Conservation (phyloP, 2,329 filamentous ascomycete species). For the Davidsoniella neocaledoniae region DNA sequence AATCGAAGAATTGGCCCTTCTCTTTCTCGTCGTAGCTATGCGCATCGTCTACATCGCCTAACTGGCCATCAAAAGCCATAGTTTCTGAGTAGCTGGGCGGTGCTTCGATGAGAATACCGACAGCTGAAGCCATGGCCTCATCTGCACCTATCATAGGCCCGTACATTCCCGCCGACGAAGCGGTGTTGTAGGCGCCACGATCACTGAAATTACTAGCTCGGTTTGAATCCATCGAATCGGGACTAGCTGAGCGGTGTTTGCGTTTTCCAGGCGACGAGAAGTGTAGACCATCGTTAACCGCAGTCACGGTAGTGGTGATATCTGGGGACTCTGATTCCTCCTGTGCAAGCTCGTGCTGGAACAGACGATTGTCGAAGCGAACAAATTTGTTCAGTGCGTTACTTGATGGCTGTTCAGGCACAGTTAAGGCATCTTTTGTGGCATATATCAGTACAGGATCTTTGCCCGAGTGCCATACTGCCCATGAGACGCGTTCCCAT, state of each 20-base stretch:
- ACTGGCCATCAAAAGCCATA: too few species aligned
- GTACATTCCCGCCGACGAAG: neutral
- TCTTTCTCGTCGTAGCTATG: too few species aligned
- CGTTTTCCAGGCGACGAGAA: conserved; percentile 26
- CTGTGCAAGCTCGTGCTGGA: conserved; percentile 30
- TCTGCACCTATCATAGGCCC: neutral
- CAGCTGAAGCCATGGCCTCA: neutral
- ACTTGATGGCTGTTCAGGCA: conserved; percentile 22
- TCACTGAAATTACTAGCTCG: conserved; percentile 16
- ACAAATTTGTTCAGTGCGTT: conserved; percentile 28
- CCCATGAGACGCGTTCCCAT: conserved; percentile 27
- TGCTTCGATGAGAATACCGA: too few species aligned
- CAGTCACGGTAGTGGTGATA: neutral
- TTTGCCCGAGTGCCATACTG: conserved; percentile 28
- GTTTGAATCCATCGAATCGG: conserved; percentile 28
- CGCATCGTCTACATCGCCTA: too few species aligned
- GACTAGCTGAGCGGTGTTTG: conserved; percentile 28
- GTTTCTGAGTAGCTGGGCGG: too few species aligned
- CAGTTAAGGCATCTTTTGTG: conserved; percentile 29
- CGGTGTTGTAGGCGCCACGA: conserved; percentile 1
- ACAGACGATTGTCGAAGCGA: conserved; percentile 33
- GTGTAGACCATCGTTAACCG: neutral
- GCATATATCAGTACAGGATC: conserved; percentile 36
- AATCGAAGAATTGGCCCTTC: too few species aligned
- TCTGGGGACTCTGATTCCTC: conserved; percentile 13